Evolutionary conservation across 2,329 filamentous ascomycete species (phyloP), one percentile per base, ranked within the genome.

Genomic region (Pseudopyricularia cyperi): DNA sequence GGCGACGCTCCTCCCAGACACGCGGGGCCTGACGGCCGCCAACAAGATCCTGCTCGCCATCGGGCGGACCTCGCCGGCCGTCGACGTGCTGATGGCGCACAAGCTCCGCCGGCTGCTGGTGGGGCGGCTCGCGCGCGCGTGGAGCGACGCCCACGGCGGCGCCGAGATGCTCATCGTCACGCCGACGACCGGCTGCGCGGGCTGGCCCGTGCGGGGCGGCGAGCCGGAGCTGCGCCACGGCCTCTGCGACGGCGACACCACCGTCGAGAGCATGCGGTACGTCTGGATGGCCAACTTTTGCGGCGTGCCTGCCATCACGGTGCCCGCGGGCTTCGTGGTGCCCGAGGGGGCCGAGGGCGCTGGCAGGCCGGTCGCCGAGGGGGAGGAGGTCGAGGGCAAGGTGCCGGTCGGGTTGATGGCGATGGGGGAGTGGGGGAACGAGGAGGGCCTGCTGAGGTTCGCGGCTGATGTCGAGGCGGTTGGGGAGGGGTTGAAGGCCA

Each of bases 81-180:
- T 76, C 0, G 85, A 90, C 60, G 80, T 85, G 55, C 63, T 87
- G 6, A 71, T 84, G 7, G 80, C 84, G 0, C 85, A 89, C 60
- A 82, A 83, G 53, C 69, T 90, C 5, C 80, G 87, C 8, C 73
- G 76, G 28, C 66, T 86, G 26, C 68, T 89, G 32, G 86, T 89
- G 80, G 72, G 77, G 51, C 86, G 90, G 61, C 76, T 90, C 3
- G 73, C 84, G 0, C 68, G 78, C 59, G 70, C 90, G 3, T 90
- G 81, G 73, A 63, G 72, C 52, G 46, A 34, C 33, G 62, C 71
- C 48, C 68, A 89, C 55, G 84, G 84, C 0, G 84, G 82, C 5
- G 19, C 39, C 39, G 39, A 44, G 19, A 75, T 90, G 61, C 63
- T 89, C 19, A 82, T 90, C 51, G 67, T 88, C 4, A 84, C 83